These are phyloP conservation scores for Capsella bursapastoris DNA, from an alignment of 345 rosid genomes.

Conservation along the genomic window DNA sequence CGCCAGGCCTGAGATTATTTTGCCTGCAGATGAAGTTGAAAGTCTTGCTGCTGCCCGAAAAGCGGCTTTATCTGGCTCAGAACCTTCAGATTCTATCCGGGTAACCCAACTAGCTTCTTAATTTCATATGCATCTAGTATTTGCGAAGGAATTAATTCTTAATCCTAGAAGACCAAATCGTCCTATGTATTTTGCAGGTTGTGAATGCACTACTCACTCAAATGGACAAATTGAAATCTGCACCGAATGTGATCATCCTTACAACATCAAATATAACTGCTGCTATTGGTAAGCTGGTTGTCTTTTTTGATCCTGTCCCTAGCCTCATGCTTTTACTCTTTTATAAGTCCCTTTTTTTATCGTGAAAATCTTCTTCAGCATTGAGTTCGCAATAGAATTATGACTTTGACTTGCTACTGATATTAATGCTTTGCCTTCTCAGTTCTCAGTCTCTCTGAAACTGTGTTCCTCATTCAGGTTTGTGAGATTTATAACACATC, in stretches of 20 bases:
- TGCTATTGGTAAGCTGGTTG: constrained; percentile 80
- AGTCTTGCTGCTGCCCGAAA: constrained; percentile 98
- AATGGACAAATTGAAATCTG: constrained; percentile 94
- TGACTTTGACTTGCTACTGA: constrained; percentile 14
- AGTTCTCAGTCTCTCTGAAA: constrained; percentile 13
- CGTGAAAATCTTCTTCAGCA: background rate
- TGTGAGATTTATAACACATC: background rate
- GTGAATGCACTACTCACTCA: constrained; percentile 97
- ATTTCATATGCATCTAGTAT: background rate
- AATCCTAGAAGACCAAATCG: constrained; percentile 16
- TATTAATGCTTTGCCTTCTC: constrained; percentile 17
- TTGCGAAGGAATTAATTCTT: background rate
- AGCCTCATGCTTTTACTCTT: background rate
- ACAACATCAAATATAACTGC: constrained; percentile 98
- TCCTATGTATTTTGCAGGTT: constrained; percentile 60
- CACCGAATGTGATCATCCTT: constrained; percentile 86
- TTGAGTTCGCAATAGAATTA: constrained; percentile 4
- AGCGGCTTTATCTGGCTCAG: constrained; percentile 97
- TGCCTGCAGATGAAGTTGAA: constrained; percentile 94
- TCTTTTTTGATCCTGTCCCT: constrained; percentile 20
- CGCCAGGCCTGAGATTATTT: constrained; percentile 36
- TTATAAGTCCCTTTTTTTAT: background rate
- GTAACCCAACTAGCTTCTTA: constrained; percentile 46
- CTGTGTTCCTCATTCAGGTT: background rate
- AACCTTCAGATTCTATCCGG: constrained; percentile 98